A percentile compares a stretch with the other conserved stretches of the same genome.
phyloP scores from a whole-genome alignment of 2,329 filamentous ascomycete genomes.

The Trichoderma simmonsii region DNA sequence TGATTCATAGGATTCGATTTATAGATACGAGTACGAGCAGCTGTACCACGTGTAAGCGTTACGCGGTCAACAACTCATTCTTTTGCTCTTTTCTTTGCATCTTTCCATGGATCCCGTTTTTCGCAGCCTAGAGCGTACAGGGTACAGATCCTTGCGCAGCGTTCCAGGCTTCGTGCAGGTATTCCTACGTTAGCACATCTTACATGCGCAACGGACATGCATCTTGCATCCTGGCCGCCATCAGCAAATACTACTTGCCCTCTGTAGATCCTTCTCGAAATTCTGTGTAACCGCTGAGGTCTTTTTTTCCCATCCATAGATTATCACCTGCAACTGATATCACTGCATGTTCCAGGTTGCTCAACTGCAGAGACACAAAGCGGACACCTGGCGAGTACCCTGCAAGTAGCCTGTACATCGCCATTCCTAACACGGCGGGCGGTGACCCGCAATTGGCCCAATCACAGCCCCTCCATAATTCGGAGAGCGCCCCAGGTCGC shows the following conservation, averaged over 20 bases:
- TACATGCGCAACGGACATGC: neutral
- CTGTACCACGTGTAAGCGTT: neutral
- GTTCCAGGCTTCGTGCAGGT: neutral
- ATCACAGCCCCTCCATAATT: constrained; percentile 17
- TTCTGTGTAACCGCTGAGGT: neutral
- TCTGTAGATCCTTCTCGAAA: neutral
- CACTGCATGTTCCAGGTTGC: neutral
- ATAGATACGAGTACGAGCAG: neutral
- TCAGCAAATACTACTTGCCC: neutral
- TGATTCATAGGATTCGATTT: neutral
- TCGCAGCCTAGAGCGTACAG: neutral
- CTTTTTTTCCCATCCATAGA: neutral
- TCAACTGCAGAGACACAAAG: neutral
- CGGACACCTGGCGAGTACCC: neutral
- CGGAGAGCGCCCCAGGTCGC: constrained; percentile 14
- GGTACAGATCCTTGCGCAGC: neutral
- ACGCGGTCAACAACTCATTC: neutral
- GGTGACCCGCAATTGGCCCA: constrained; percentile 10
- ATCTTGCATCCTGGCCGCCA: neutral
- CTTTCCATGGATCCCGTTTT: neutral
- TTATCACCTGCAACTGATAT: neutral
- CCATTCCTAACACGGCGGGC: neutral
- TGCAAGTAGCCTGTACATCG: neutral
- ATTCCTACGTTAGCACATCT: neutral
- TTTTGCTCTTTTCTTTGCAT: neutral